Evolutionary conservation across 2,329 filamentous ascomycete species (phyloP), one percentile per base, ranked within the genome.

Genomic region (Aspergillus brunneoviolaceus): DNA sequence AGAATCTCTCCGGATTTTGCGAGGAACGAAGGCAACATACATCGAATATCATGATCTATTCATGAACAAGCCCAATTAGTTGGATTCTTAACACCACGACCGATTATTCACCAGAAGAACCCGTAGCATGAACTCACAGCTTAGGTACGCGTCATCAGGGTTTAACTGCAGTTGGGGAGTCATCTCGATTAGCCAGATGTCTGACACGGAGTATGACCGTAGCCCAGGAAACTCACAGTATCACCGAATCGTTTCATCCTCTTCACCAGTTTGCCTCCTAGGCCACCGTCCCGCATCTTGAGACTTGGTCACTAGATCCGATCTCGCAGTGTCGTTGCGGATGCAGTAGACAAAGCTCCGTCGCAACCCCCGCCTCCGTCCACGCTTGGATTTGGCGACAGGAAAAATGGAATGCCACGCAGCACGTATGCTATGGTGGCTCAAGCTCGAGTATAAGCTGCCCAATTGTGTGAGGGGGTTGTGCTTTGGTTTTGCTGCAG

Each of bases 71-170:
- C 49, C 55, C 49, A 59, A 60, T 67, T 57, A 67, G 57, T 54
- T 42, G 35, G 35, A 52, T 23, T 50, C 23, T 47, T 29, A 49
- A 23, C 14, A 57, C 29, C 16, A 45, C 39, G 16, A 45, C 14
- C 1, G 14, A 7, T 2, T 16, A 53, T 6, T 11, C 14, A 7
- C 29, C 33, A 51, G 49, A 42, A 35, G 42, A n/a, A 45, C 31
- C 45, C 51, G 42, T 19, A n/a, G 23, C 52, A 48, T 47, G 49
- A 47, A 82, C 86, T 84, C 74, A 89, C 88, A 90, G 72, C 85
- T 88, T 63, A 91, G 77, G 75, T 89, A 90, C 39, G 86, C 84
- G 76, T 89, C 87, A 65, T 90, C 87, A 14, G 87, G 87, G 56
- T 79, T 78, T 64, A 86, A 67, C 79, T 77, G 66, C 56, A 45